phyloP scores from a whole-genome alignment of 2,329 filamentous ascomycete genomes.

The Beauveria asiatica region DNA sequence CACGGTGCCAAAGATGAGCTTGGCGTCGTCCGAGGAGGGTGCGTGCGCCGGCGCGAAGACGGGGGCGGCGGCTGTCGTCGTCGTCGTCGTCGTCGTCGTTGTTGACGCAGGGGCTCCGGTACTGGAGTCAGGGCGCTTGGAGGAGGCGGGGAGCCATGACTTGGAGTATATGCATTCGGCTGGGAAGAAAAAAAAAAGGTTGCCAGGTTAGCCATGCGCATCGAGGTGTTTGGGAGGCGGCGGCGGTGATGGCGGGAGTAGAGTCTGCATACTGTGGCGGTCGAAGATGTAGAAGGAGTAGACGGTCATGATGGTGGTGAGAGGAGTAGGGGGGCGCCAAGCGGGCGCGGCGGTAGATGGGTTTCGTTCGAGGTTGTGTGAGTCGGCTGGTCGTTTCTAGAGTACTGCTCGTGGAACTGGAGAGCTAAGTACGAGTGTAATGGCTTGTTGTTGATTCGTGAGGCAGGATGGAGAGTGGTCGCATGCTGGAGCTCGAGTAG shows the following conservation, averaged over 20 bases:
- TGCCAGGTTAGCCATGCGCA: not conserved
- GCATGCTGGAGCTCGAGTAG: not conserved
- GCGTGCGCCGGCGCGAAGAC: slow-evolving; percentile 19
- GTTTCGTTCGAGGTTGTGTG: not conserved
- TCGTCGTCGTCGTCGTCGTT: slow-evolving; percentile 3
- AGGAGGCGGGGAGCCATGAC: slow-evolving; percentile 61
- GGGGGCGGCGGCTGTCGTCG: not conserved
- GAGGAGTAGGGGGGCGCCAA: not conserved
- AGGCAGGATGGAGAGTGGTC: not conserved
- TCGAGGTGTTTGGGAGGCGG: not conserved
- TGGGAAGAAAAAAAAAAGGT: slow-evolving; percentile 26
- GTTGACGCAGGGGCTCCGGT: slow-evolving; percentile 10
- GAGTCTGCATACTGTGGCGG: slow-evolving; percentile 67
- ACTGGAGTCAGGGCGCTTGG: slow-evolving; percentile 26
- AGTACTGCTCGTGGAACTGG: not conserved
- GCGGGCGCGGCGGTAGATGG: not conserved
- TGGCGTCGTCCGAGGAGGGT: slow-evolving; percentile 68
- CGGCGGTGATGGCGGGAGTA: not conserved
- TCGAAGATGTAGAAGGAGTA: slow-evolving; percentile 99
- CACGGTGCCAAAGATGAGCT: slow-evolving; percentile 93
- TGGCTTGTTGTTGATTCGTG: not conserved
- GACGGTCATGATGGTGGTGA: slow-evolving; percentile 62
- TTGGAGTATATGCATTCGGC: slow-evolving; percentile 97
- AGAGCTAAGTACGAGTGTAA: not conserved
- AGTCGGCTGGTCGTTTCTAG: not conserved